Percentiles rank a stretch among this genome's conserved stretches.
These are phyloP conservation scores for Westerdykella ornata DNA, from an alignment of 2,329 filamentous ascomycete species.

Conservation along the genomic window DNA sequence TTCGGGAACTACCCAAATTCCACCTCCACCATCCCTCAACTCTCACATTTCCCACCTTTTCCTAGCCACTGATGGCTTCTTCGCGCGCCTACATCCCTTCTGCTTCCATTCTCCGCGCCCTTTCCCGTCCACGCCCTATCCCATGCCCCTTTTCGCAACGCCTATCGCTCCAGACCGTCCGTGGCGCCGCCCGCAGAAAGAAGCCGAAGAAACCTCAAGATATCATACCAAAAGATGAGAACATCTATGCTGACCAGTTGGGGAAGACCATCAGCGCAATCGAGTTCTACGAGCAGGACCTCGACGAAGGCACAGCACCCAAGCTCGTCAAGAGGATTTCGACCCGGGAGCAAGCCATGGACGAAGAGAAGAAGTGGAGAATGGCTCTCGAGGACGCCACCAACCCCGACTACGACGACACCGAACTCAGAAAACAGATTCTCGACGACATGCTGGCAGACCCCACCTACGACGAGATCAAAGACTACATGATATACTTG, in stretches of 20 bases:
- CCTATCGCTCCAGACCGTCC: conserved; percentile 12
- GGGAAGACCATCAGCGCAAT: conserved; percentile 11
- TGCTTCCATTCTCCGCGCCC: conserved; percentile 18
- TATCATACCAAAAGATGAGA: background rate
- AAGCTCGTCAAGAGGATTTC: conserved; percentile 19
- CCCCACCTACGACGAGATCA: conserved; percentile 18
- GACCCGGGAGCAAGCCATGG: conserved; percentile 20
- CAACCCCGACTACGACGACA: conserved; percentile 26
- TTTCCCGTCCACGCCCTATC: conserved; percentile 15
- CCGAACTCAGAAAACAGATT: conserved; percentile 19
- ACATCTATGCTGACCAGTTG: background rate
- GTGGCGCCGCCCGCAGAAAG: conserved; percentile 6
- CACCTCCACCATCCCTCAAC: conserved; percentile 3
- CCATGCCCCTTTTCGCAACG: conserved; percentile 16
- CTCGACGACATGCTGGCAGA: conserved; percentile 26
- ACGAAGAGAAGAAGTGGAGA: conserved; percentile 15
- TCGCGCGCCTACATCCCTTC: conserved; percentile 24
- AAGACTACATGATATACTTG: background rate
- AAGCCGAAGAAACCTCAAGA: conserved; percentile 2
- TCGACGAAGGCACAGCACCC: conserved; percentile 17
- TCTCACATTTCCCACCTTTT: too few relatives aligned
- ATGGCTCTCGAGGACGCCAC: conserved; percentile 21
- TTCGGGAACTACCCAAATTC: conserved; percentile 4
- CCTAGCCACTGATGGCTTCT: conserved; percentile 9
- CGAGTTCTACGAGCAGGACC: conserved; percentile 27